Evolutionary conservation across 257 asterid species (phyloP), one percentile per base, ranked within the genome.

Genomic region (Primulina tabacum): DNA sequence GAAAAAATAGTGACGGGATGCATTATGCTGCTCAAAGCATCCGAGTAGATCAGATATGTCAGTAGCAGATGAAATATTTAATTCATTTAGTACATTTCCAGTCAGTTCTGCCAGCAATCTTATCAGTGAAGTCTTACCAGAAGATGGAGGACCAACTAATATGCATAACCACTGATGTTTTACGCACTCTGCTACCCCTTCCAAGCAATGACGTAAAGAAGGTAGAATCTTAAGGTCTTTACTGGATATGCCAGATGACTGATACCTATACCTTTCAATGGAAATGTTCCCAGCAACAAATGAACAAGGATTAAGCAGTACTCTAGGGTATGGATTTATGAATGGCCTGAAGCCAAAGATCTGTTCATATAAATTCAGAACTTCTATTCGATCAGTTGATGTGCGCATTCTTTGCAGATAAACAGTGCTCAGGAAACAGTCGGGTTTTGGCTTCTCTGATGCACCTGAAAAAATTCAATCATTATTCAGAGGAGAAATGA

Each of bases 331-430:
- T 47, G 82, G 77, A 71, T 89, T 86, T 64, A 85, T 75, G 64
- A 37, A 73, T 55, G 96, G 90, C 84, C 90, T 86, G 78, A 70
- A 67, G 61, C 83, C 90, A 79, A 93, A 93, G 62, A 82, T 80
- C 75, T 84, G 77, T 60, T 86, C 90, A 71, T 87, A 90, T 72
- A 93, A 81, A 79, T 80, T 84, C 72, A 89, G 47, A 50, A 90
- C 96, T 85, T 87, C 87, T 61, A 75, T 26, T 64, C 96, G 80
- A 80, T 93, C 99, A 77, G 87, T 86, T 57, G 87, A 50, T 5
- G 95, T 86, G 55, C 99, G 96, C 97, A 93, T 90, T 81, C 97
- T 89, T 86, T 93, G 97, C 52, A 93, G 81, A 73, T 90, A 93
- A 68, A 93, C 85, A 62, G 95, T 74, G 82, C 88, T 86, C 75